These are phyloP conservation scores for Beta vulgaris DNA, from an alignment of 148 eudicot species.

Conservation along the genomic window DNA sequence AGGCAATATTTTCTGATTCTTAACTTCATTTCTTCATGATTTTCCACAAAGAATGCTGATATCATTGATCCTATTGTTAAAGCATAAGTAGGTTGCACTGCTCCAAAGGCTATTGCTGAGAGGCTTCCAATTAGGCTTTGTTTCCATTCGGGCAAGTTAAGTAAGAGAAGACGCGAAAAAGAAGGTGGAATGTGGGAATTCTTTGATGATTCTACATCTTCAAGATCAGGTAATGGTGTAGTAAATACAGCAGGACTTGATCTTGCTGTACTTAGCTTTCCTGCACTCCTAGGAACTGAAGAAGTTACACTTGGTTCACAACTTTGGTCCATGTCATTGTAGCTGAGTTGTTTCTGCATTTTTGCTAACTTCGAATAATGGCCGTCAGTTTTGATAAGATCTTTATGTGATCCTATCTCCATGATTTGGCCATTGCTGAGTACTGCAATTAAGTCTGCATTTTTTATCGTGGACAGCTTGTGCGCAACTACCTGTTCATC, in stretches of 20 bases:
- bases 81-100: constrained; percentile 89
- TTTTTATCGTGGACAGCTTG: constrained; percentile 81
- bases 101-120: constrained; percentile 67
- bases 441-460: constrained; percentile 83
- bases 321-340: constrained; percentile 25
- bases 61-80: constrained; percentile 89
- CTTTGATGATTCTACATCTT: constrained; percentile 23
- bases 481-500: constrained; percentile 77
- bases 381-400: constrained; percentile 51
- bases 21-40: constrained; percentile 62
- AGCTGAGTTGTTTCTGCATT: constrained; percentile 67
- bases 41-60: constrained; percentile 58
- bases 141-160: constrained; percentile 81
- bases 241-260: constrained; percentile 52
- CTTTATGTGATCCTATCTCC: constrained; percentile 70
- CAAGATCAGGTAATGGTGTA: constrained; percentile 32
- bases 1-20: constrained; percentile 55
- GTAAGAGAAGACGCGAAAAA: constrained; percentile 44
- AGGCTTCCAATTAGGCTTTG: constrained; percentile 69
- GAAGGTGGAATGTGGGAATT: constrained; percentile 52
- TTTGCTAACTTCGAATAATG: constrained; percentile 70
- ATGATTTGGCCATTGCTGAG: constrained; percentile 49
- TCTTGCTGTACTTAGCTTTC: constrained; percentile 48
- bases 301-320: constrained; percentile 34
- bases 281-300: constrained; percentile 49